Conservation (phyloP, 805 yeast species). For the Candida awuae region DNA sequence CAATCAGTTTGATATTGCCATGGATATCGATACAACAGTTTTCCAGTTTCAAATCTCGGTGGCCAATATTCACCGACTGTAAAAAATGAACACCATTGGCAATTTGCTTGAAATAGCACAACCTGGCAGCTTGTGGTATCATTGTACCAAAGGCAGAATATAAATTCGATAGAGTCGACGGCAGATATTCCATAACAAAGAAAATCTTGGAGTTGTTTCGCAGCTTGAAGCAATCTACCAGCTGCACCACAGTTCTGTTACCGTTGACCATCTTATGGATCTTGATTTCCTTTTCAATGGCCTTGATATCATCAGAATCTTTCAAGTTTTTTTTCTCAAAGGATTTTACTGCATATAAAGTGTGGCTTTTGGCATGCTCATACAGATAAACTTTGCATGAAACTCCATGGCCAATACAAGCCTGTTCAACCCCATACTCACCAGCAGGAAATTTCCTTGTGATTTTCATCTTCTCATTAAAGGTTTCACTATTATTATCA, state of each 20-base stretch:
- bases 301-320: slow-evolving; percentile 30
- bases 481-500: no score
- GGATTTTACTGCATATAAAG: slow-evolving; percentile 36
- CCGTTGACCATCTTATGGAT: slow-evolving; percentile 22
- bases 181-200: slow-evolving; percentile 29
- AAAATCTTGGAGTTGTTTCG: slow-evolving; percentile 19
- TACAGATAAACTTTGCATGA: slow-evolving; percentile 8
- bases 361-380: not conserved
- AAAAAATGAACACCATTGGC: slow-evolving; percentile 32
- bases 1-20: slow-evolving; percentile 37
- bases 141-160: not conserved
- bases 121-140: slow-evolving; percentile 12
- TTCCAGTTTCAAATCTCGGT: slow-evolving; percentile 44
- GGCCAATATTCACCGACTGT: slow-evolving; percentile 33
- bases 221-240: slow-evolving; percentile 26
- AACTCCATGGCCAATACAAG: slow-evolving; percentile 4
- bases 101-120: slow-evolving; percentile 36
- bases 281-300: slow-evolving; percentile 33
- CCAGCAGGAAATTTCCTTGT: slow-evolving; percentile 4
- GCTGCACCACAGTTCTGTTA: slow-evolving; percentile 32
- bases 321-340: slow-evolving; percentile 34
- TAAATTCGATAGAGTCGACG: slow-evolving; percentile 19
- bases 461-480: no score
- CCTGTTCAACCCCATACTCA: slow-evolving; percentile 3
- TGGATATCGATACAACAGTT: slow-evolving; percentile 32